phyloP scores from a whole-genome alignment of 208 protist genomes.

The Blechomonas ayalai region DNA sequence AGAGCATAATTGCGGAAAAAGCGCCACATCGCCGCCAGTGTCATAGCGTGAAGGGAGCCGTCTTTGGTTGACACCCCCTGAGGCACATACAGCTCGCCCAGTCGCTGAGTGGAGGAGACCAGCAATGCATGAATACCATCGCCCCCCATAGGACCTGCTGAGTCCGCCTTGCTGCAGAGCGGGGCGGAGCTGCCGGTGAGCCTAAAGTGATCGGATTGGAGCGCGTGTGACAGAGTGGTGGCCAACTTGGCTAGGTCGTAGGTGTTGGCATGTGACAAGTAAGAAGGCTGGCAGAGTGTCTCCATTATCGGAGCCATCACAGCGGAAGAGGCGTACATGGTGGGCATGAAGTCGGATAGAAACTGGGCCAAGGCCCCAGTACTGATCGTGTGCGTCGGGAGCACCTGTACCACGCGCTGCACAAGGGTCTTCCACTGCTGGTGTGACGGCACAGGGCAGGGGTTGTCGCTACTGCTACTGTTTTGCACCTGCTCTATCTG shows the following conservation, averaged over 20 bases:
- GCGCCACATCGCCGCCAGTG: too few species aligned
- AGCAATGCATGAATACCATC: too few species aligned
- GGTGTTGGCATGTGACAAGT: constrained; percentile 1
- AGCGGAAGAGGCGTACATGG: constrained; percentile 12
- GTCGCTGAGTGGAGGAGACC: too few species aligned
- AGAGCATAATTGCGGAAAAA: too few species aligned
- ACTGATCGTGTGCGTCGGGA: constrained; percentile 10
- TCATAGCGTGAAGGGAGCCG: too few species aligned
- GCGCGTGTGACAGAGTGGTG: too few species aligned
- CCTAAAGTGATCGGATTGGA: too few species aligned
- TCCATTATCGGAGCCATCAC: constrained; percentile 3
- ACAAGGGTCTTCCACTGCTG: constrained; percentile 1
- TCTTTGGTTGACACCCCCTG: too few species aligned
- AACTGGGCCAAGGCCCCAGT: constrained; percentile 25
- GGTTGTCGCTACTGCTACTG: background rate
- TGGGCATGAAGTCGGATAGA: constrained; percentile 17
- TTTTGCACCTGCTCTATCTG: background rate
- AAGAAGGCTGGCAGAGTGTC: background rate
- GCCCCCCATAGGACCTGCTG: too few species aligned
- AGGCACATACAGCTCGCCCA: too few species aligned
- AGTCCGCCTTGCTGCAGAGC: too few species aligned
- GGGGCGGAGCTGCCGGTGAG: too few species aligned
- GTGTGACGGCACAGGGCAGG: background rate
- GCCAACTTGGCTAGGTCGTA: constrained; percentile 9
- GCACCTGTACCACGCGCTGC: constrained; percentile 5